Evolutionary conservation across 2,329 filamentous ascomycete species (phyloP), one percentile per base, ranked within the genome.

Genomic region (Neonectria ditissima): DNA sequence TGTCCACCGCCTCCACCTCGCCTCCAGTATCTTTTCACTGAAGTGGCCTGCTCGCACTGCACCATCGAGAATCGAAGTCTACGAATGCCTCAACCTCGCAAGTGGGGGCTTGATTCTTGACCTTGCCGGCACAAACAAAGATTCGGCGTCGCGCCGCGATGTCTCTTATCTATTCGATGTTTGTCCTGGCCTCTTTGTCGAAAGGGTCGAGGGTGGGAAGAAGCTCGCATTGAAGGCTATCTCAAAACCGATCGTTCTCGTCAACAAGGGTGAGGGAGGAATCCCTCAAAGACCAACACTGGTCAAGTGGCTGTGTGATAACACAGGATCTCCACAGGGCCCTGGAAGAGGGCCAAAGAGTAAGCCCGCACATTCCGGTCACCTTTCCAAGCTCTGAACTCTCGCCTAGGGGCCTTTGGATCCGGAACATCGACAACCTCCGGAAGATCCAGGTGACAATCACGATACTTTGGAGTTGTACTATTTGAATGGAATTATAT

Each of bases 1-100:
- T 59, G 77, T 74, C 2, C 78, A 80, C 58, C 73, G 70, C 51
- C 69, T 80, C n/a, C 77, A 80, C 22, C 69, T 79, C 6, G 75
- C 78, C 5, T 65, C 73, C 18, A 77, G 70, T 52, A 65, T 79
- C 30, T 80, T 71, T 63, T 77, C 77, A 13, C 65, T 80, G 26
- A 80, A 79, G 45, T 80, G 78, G 78, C 77, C 78, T 8, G 75
- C 77, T 39, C 73, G 77, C 34, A 77, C 73, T 26, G 77, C 78
- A 1, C 69, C 75, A n/a, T 69, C 75, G 11, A 74, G 78, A 32
- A 63, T 80, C 2, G 78, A 80, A 58, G 74, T 77, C 10, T 80
- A 80, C 56, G 77, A 80, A 50, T 80, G 78, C 55, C 65, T 76
- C 51, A 76, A 80, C 54, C 69, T 80, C 30, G 76, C 77, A 3